phyloP scores from a whole-genome alignment of 768 basidiomycete genomes.

The Xerocomellus amylosporus region DNA sequence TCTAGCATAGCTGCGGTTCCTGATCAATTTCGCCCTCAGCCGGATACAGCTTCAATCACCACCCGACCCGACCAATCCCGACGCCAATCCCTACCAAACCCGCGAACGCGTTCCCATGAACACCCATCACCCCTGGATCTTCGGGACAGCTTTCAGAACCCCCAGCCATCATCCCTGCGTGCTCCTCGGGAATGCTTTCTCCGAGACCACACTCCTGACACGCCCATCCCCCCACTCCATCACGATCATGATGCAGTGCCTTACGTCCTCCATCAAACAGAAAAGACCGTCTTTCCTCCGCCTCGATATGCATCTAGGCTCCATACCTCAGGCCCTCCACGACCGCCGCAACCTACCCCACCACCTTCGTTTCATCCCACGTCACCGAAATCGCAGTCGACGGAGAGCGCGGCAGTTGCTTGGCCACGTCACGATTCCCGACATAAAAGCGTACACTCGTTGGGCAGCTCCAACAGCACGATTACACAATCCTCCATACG shows the following conservation, averaged over 20 bases:
- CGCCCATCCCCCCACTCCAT: conserved; percentile 4
- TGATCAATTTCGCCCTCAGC: conserved; percentile 5
- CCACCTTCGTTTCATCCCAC: conserved; percentile 1
- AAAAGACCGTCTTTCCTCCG: conserved; percentile 22
- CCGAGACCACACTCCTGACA: conserved; percentile 8
- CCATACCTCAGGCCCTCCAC: conserved; percentile 7
- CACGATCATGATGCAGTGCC: conserved; percentile 9
- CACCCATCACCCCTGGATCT: background rate
- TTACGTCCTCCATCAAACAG: conserved; percentile 13
- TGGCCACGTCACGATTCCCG: background rate
- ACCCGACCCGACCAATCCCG: conserved; percentile 9
- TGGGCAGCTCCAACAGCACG: conserved; percentile 6
- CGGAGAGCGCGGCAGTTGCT: background rate
- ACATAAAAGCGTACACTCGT: conserved; percentile 10
- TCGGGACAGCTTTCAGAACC: background rate
- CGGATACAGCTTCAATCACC: background rate
- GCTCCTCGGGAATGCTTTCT: conserved; percentile 16
- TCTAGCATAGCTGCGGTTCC: conserved; percentile 1
- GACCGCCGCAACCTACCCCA: conserved; percentile 6
- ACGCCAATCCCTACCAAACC: conserved; percentile 13
- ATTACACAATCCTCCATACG: conserved; percentile 8
- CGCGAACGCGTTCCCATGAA: background rate
- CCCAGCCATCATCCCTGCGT: conserved; percentile 2
- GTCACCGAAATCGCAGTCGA: conserved; percentile 2
- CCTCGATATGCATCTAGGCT: conserved; percentile 18